Conservation (phyloP, 768 basidiomycete genomes). For the Boletus rubescentipes region DNA sequence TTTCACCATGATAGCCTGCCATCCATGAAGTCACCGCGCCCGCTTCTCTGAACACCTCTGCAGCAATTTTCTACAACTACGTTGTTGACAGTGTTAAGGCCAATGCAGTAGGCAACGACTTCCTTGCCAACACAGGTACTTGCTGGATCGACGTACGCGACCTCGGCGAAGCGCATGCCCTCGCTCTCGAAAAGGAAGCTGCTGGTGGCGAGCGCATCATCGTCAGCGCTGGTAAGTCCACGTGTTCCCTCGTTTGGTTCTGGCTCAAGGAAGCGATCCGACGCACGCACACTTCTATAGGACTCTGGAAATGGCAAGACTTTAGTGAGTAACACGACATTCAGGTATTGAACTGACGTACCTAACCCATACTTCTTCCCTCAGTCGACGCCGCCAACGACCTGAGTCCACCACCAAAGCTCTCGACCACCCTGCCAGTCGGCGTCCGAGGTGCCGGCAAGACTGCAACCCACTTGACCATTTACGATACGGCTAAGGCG, state of each 20-base stretch:
- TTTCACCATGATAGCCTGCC: conserved; percentile 32
- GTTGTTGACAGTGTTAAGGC: conserved; percentile 27
- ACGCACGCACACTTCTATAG: conserved; percentile 1
- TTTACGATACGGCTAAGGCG: conserved; percentile 39
- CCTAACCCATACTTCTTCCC: background rate
- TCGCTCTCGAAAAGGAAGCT: conserved; percentile 48
- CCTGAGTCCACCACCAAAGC: conserved; percentile 30
- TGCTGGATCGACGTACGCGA: conserved; percentile 56
- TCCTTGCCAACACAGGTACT: conserved; percentile 23
- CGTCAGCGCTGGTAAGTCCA: conserved; percentile 34
- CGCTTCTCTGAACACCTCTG: conserved; percentile 40
- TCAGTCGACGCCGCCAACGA: conserved; percentile 41
- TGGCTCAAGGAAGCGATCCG: background rate
- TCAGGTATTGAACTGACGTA: background rate
- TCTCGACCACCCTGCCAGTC: conserved; percentile 29
- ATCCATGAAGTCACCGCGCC: conserved; percentile 41
- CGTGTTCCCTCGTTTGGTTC: background rate
- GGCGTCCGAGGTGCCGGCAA: conserved; percentile 36
- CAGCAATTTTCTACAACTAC: conserved; percentile 33
- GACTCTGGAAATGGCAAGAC: conserved; percentile 33
- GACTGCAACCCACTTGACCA: conserved; percentile 24
- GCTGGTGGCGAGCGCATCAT: conserved; percentile 62
- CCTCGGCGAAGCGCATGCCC: conserved; percentile 51
- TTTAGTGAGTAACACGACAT: conserved; percentile 20
- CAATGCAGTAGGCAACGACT: conserved; percentile 24